These are phyloP conservation scores for Clonostachys rosea DNA, from an alignment of 2,329 filamentous ascomycete species.

Conservation along the genomic window DNA sequence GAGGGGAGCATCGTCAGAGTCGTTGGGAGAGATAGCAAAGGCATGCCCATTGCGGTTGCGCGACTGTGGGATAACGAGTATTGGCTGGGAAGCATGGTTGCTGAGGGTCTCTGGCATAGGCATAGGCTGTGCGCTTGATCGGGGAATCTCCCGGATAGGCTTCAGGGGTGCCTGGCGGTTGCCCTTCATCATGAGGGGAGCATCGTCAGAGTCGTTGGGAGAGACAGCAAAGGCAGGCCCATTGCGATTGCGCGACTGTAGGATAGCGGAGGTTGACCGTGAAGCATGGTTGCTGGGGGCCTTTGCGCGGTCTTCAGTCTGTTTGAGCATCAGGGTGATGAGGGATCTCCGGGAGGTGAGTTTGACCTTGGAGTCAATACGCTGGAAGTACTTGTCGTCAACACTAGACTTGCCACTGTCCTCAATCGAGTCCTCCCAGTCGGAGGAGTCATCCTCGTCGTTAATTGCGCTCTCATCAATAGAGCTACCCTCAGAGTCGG, in stretches of 20 bases:
- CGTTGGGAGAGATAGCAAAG: slow-evolving; percentile 46
- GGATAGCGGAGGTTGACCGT: slow-evolving; percentile 64
- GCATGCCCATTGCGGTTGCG: slow-evolving; percentile 43
- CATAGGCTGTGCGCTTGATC: slow-evolving; percentile 35
- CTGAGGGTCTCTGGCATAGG: slow-evolving; percentile 54
- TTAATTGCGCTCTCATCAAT: slow-evolving; percentile 81
- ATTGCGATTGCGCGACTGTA: slow-evolving; percentile 53
- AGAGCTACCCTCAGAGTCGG: slow-evolving; percentile 61
- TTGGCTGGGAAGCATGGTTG: slow-evolving; percentile 60
- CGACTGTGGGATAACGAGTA: slow-evolving; percentile 64
- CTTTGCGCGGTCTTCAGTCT: slow-evolving; percentile 63
- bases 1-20: slow-evolving; percentile 57
- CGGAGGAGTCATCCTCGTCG: slow-evolving; percentile 59
- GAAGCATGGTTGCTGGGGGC: slow-evolving; percentile 65
- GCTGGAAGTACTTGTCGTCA: slow-evolving; percentile 81
- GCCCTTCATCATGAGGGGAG: slow-evolving; percentile 61
- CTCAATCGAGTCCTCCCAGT: slow-evolving; percentile 65
- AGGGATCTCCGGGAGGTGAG: slow-evolving; percentile 82
- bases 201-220: slow-evolving; percentile 57
- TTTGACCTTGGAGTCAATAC: slow-evolving; percentile 83
- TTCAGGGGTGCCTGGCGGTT: slow-evolving; percentile 43
- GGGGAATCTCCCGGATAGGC: slow-evolving; percentile 58
- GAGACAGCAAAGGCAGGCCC: slow-evolving; percentile 39
- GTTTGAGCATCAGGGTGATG: slow-evolving; percentile 80
- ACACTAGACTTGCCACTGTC: slow-evolving; percentile 81